Percentiles rank a stretch among this genome's conserved stretches.
Conservation (phyloP, 345 rosid species). For the Arabis hirsuta region DNA sequence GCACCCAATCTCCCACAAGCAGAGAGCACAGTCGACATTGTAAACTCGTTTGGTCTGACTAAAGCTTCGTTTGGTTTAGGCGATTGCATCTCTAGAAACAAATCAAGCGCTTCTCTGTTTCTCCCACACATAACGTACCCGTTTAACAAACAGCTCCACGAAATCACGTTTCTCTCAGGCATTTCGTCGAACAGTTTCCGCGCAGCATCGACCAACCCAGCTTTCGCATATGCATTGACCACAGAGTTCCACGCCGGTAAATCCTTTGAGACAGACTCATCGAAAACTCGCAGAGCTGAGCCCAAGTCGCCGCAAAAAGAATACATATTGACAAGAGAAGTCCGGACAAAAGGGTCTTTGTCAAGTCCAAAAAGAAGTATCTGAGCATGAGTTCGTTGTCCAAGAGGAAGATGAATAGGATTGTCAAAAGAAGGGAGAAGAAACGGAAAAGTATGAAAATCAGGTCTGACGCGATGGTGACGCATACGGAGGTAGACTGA, state of each 20-base stretch:
- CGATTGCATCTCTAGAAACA: constrained; percentile 57
- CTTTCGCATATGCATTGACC: constrained; percentile 40
- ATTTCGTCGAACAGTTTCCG: constrained; percentile 55
- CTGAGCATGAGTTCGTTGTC: constrained; percentile 64
- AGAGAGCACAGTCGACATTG: constrained; percentile 55
- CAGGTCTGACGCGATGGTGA: constrained; percentile 50
- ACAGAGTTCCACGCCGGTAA: constrained; percentile 67
- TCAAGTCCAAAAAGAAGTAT: constrained; percentile 58
- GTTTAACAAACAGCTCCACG: constrained; percentile 63
- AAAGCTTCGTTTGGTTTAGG: constrained; percentile 21
- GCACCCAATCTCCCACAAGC: constrained; percentile 62
- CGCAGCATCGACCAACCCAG: constrained; percentile 47
- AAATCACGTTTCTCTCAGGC: constrained; percentile 55
- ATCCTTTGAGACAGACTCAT: constrained; percentile 44
- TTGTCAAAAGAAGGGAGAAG: constrained; percentile 49
- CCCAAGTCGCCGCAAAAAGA: constrained; percentile 46
- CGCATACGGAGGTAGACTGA: constrained; percentile 57
- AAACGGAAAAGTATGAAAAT: constrained; percentile 57
- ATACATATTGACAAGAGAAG: constrained; percentile 54
- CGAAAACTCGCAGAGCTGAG: constrained; percentile 50
- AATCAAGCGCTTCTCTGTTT: constrained; percentile 49
- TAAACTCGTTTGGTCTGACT: constrained; percentile 53
- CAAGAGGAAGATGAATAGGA: constrained; percentile 47
- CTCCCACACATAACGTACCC: constrained; percentile 57
- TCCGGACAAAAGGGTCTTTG: constrained; percentile 44